A percentile compares a stretch with the other conserved stretches of the same genome.
phyloP scores from a whole-genome alignment of 169 alveolate species.

The Plasmodium adleri region DNA sequence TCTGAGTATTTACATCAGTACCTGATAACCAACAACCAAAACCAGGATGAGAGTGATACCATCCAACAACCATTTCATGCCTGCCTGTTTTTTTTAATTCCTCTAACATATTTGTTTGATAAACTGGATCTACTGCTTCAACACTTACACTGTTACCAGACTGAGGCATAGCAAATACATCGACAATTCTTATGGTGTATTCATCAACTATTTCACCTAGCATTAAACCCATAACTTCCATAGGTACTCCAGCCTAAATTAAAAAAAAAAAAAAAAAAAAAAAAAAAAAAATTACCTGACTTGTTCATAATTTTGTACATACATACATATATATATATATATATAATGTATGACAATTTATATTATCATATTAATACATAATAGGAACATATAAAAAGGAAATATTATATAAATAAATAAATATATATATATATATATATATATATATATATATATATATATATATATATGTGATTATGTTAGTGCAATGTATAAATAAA shows the following conservation, averaged over 20 bases:
- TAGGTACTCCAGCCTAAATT: constrained; percentile 98
- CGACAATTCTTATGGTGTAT: constrained; percentile 99
- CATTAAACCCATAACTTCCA: constrained; percentile 99
- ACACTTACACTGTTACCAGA: constrained; percentile 98
- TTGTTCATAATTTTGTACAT: background rate
- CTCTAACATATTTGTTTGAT: constrained; percentile 99
- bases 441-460: no score
- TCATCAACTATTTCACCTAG: constrained; percentile 99
- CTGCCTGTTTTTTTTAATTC: constrained; percentile 98
- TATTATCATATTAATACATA: no score
- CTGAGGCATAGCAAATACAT: constrained; percentile 99
- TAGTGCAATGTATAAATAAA: no score
- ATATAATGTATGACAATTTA: no score
- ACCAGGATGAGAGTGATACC: constrained; percentile 99
- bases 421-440: no score
- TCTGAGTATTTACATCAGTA: constrained; percentile 98
- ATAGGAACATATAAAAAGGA: no score
- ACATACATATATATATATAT: no score
- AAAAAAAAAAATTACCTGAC: background rate
- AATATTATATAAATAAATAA: no score
- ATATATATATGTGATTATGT: no score
- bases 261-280: background rate
- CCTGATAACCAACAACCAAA: constrained; percentile 99
- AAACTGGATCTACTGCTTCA: constrained; percentile 99
- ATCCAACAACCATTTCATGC: constrained; percentile 97